Base-by-base conservation (phyloP, 2,329 filamentous ascomycete species). In the Hypomyces perniciosus region DNA sequence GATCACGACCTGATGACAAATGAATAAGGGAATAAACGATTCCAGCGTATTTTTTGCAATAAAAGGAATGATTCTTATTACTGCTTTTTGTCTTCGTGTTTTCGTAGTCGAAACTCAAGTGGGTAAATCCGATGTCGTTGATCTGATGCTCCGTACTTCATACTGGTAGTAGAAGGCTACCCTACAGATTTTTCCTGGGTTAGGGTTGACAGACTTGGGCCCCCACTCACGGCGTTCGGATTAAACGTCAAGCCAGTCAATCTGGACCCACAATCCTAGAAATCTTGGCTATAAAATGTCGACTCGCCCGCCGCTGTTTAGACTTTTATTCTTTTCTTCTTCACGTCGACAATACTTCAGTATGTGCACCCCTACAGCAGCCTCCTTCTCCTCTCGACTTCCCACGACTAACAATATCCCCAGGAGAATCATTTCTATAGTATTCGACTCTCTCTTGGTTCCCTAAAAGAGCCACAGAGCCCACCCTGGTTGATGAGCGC, bases 341-440 rank as follows among this genome's bases (percentile, higher is more conserved):
- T 20, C 20, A 20, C 20, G 20, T 20, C 20, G 20, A 20, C 20
- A 20, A 20, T 20, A 20, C 75, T 78, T 78, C 71, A 79, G 72
- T 74, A 68, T 59, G 67, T 61, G 46, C 54, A 61, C 68, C 69
- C 65, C 65, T 64, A 64, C 62, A 55, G 26, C 41, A 43, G 9
- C 28, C 41, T 38, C 57, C 51, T 42, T 47, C 39, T 26, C 52
- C 53, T 57, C 39, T 52, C 45, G 48, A 13, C 40, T 13, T 26
- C 26, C 26, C 4, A 26, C 30, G 29, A 51, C 59, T 63, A 57
- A 62, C 57, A 50, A 54, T 50, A 51, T 34, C 59, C 58, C 57
- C 68, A 76, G 68, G 72, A 90, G 88, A 91, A 92, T 91, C 88
- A 89, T 88, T 93, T 95, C 20, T 20, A 20, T 20, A 20, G 20